Base-by-base conservation (phyloP, 441 rosid genomes). In the Syzygium syzygioides region DNA sequence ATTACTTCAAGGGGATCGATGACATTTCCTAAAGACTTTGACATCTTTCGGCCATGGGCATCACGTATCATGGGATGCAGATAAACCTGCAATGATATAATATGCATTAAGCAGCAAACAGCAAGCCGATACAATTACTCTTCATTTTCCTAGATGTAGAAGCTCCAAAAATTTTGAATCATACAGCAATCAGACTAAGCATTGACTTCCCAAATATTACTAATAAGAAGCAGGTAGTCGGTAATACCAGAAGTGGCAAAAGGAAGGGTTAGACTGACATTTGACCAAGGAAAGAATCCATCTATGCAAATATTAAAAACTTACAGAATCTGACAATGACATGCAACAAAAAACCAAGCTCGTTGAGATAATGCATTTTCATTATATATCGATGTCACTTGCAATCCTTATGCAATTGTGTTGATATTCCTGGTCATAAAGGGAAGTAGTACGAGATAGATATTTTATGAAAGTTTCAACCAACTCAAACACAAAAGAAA, bases 21-120 rank as follows among this genome's bases (percentile, higher is more conserved):
- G 55, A 97, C 99, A 93, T 97, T 98, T 88, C 99, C 99, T 88
- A 97, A 91, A 71, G 98, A 97, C 91, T 98, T 98, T 10, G 99
- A 97, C 99, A 98, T 97, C 91, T 97, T 98, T 79, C 98, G 96
- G n/a, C 99, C 99, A 92, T 97, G 99, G 56, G 99, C 99, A 94
- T 97, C 99, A 52, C 99, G 98, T 89, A 98, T 92, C 99, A 98
- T 98, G 79, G 99, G 98, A 92, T 97, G 99, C 90, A 98, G 92
- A 90, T 97, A 98, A 57, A 98, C 98, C 98, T 98, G 89, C 68
- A 93, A 56, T 52, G 86, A 83, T n/a, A 28, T 19, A 85, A 53
- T 23, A 32, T n/a, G 52, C 25, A 19, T 79, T 55, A 64, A 30
- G 12, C 76, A 64, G 76, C 59, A 85, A 30, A n/a, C 11, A n/a